phyloP scores from a whole-genome alignment of 768 basidiomycete genomes.

The Cystoderma amianthinum region DNA sequence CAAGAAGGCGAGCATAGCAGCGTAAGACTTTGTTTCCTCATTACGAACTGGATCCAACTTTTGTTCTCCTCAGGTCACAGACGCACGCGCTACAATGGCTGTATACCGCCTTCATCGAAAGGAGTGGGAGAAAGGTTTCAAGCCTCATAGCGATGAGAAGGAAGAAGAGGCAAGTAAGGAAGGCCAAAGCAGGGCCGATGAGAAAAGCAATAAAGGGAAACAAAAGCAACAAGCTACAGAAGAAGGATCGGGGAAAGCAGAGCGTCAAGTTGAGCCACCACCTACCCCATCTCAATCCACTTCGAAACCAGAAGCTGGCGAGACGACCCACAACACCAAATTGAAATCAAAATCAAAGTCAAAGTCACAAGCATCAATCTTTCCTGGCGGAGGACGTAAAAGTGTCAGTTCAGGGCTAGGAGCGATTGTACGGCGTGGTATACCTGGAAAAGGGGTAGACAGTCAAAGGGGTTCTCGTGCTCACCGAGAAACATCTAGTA shows the following conservation, averaged over 20 bases:
- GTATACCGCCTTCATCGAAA: slow-evolving; percentile 78
- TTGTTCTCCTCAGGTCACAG: slow-evolving; percentile 57
- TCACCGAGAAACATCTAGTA: neutral
- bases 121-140: slow-evolving; percentile 62
- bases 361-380: slow-evolving; percentile 7
- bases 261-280: neutral
- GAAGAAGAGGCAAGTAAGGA: slow-evolving; percentile 7
- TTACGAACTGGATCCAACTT: neutral
- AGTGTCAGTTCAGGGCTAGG: slow-evolving; percentile 61
- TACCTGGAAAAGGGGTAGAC: neutral
- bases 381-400: slow-evolving; percentile 50
- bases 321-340: neutral
- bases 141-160: slow-evolving; percentile 5
- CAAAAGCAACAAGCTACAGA: slow-evolving; percentile 5
- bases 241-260: slow-evolving; percentile 11
- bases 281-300: neutral
- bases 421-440: slow-evolving; percentile 26
- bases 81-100: slow-evolving; percentile 94
- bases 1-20: slow-evolving; percentile 89
- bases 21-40: slow-evolving; percentile 37
- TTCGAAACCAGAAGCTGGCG: neutral
- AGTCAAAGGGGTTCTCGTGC: neutral
- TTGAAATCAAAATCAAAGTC: slow-evolving; percentile 1
- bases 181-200: slow-evolving; percentile 12
- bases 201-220: slow-evolving; percentile 9